phyloP scores from a whole-genome alignment of 2,329 filamentous ascomycete species.

The Colletotrichum salicis region DNA sequence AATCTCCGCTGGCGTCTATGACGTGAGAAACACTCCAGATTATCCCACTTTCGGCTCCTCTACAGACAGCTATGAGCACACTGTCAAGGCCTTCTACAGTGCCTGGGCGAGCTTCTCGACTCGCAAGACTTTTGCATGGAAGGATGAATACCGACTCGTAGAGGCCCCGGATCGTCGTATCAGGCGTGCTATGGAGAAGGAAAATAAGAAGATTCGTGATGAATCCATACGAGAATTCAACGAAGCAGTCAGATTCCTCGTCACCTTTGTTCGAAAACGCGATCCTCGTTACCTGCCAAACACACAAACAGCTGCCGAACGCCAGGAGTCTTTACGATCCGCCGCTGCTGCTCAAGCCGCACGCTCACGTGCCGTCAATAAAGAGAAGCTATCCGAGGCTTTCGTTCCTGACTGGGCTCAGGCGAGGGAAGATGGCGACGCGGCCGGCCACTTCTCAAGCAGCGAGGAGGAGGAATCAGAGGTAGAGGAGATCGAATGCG shows the following conservation, averaged over 20 bases:
- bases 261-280: constrained; percentile 89
- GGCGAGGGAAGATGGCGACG: constrained; percentile 60
- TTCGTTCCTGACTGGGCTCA: constrained; percentile 81
- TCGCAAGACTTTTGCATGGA: constrained; percentile 88
- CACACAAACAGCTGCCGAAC: constrained; percentile 80
- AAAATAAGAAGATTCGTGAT: constrained; percentile 87
- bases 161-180: constrained; percentile 89
- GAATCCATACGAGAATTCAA: constrained; percentile 90
- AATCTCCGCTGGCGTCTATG: constrained; percentile 76
- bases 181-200: constrained; percentile 91
- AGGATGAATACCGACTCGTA: constrained; percentile 82
- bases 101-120: constrained; percentile 86
- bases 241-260: constrained; percentile 86
- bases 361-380: constrained; percentile 82
- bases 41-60: constrained; percentile 88
- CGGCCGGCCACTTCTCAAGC: constrained; percentile 66
- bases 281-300: constrained; percentile 87
- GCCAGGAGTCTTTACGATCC: constrained; percentile 80
- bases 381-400: constrained; percentile 74
- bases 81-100: constrained; percentile 84
- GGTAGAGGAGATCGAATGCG: constrained; percentile 75
- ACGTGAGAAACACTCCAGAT: constrained; percentile 66
- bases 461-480: constrained; percentile 65
- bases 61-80: constrained; percentile 78
- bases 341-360: constrained; percentile 87